Percentiles rank a stretch among this genome's conserved stretches.
Conservation (phyloP, 2,329 filamentous ascomycete genomes). For the Phaeoacremonium minimum region DNA sequence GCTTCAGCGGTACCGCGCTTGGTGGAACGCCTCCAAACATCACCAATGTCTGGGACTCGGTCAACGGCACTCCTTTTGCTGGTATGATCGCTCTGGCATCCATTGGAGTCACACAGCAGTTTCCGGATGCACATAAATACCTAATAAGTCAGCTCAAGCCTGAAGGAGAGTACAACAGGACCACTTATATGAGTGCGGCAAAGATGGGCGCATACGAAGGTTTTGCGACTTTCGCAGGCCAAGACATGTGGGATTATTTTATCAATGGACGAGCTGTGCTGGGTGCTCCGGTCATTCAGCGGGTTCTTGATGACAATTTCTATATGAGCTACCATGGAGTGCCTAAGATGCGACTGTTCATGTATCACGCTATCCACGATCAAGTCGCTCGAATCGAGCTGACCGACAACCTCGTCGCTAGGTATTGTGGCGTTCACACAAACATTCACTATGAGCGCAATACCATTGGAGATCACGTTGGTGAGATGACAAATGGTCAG, state of each 20-base stretch:
- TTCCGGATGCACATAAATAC: slow-evolving; percentile 13
- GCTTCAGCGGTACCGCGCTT: slow-evolving; percentile 41
- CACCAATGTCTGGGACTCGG: too few species aligned
- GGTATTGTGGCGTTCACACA: slow-evolving; percentile 33
- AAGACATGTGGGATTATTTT: slow-evolving; percentile 23
- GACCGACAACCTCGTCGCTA: slow-evolving; percentile 34
- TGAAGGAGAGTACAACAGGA: slow-evolving; percentile 13
- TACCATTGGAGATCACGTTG: slow-evolving; percentile 32
- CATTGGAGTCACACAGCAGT: background rate
- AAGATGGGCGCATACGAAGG: slow-evolving; percentile 11
- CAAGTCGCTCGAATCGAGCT: slow-evolving; percentile 35
- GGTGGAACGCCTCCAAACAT: slow-evolving; percentile 41
- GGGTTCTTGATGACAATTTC: slow-evolving; percentile 20
- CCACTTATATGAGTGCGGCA: slow-evolving; percentile 14
- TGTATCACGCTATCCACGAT: slow-evolving; percentile 45
- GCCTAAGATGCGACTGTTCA: slow-evolving; percentile 40
- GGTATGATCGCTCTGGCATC: too few species aligned
- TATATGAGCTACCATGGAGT: slow-evolving; percentile 27
- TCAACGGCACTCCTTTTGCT: too few species aligned
- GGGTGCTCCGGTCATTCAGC: slow-evolving; percentile 13
- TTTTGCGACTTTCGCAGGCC: slow-evolving; percentile 11
- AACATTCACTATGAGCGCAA: slow-evolving; percentile 40
- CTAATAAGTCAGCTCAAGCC: too few species aligned
- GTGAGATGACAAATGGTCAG: too few species aligned
- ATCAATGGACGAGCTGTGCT: slow-evolving; percentile 13